Percentiles rank a stretch among this genome's conserved stretches.
Conservation (phyloP, 2,329 filamentous ascomycete species). For the Zalaria obscura region DNA sequence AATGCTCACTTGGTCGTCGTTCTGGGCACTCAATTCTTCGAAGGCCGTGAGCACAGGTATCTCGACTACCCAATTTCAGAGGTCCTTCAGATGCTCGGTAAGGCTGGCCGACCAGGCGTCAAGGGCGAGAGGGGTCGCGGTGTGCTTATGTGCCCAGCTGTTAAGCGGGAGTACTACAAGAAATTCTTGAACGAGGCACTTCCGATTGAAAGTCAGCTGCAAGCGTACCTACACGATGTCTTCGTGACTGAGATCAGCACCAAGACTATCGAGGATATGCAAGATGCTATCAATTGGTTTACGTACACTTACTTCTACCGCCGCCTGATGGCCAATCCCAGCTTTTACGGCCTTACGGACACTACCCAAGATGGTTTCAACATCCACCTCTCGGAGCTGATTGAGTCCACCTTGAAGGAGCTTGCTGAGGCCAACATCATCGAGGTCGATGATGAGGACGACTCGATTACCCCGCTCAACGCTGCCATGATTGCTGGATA, state of each 20-base stretch:
- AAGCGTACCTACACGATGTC: slow-evolving; percentile 83
- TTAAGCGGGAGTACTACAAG: slow-evolving; percentile 95
- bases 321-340: slow-evolving; percentile 84
- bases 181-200: slow-evolving; percentile 96
- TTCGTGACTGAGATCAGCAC: slow-evolving; percentile 97
- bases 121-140: slow-evolving; percentile 72
- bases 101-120: slow-evolving; percentile 60
- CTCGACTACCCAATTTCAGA: slow-evolving; percentile 92
- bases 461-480: slow-evolving; percentile 77
- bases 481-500: slow-evolving; percentile 97
- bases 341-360: slow-evolving; percentile 83
- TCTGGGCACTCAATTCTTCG: slow-evolving; percentile 97
- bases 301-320: slow-evolving; percentile 99
- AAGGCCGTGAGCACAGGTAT: slow-evolving; percentile 92
- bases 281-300: slow-evolving; percentile 96
- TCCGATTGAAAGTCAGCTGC: slow-evolving; percentile 86
- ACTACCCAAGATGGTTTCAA: slow-evolving; percentile 88
- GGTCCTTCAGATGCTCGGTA: slow-evolving; percentile 95
- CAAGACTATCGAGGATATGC: slow-evolving; percentile 85
- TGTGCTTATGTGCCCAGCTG: slow-evolving; percentile 89
- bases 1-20: slow-evolving; percentile 84
- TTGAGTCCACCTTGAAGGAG: slow-evolving; percentile 85
- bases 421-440: slow-evolving; percentile 88
- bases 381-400: slow-evolving; percentile 82
- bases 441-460: slow-evolving; percentile 84